Evolutionary conservation across 768 basidiomycete genomes (phyloP), one percentile per base, ranked within the genome.

Genomic region (Multifurca ochricompacta): DNA sequence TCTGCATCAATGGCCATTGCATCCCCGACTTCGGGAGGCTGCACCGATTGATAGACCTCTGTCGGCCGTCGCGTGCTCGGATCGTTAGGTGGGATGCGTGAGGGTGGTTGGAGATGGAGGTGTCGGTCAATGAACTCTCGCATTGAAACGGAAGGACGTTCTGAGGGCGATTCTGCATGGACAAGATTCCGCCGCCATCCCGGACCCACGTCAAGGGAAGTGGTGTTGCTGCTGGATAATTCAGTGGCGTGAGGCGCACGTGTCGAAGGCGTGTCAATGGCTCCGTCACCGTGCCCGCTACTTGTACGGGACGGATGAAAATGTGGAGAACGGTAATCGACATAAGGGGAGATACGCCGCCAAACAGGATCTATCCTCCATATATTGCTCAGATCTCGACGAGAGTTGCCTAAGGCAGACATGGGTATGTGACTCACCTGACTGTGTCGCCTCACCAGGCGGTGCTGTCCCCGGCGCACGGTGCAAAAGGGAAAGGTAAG

Each of bases 141-240:
- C 32, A 57, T 57, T 4, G 50, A 35, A 6, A 39, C 13, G 28
- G 50, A 36, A 11, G 50, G 21, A 14, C 50, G 56, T 41, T 52
- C 56, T 3, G 32, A 32, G n/a, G 27, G 27, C 6, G 50, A 45
- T 35, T 59, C 59, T 32, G 43, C 39, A 32, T 44, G 59, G 27
- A 52, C 51, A 40, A 53, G 14, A 30, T 28, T 46, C 32, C 59
- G 54, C 32, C 51, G 39, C 56, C 56, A 54, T 21, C 48, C 59
- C 27, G 48, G 32, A 8, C 31, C 31, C 1, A 25, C 48, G 1
- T 60, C 59, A 21, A 39, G 19, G 16, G 39, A 23, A 21, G 41
- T 11, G 3, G 35, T 30, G 35, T 31, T 31, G 35, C 32, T 18
- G 14, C 21, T 21, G 25, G 49, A 42, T 14, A 39, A 51, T 27